Base-by-base conservation (phyloP, 169 alveolate genomes). In the Theileria sp. region DNA sequence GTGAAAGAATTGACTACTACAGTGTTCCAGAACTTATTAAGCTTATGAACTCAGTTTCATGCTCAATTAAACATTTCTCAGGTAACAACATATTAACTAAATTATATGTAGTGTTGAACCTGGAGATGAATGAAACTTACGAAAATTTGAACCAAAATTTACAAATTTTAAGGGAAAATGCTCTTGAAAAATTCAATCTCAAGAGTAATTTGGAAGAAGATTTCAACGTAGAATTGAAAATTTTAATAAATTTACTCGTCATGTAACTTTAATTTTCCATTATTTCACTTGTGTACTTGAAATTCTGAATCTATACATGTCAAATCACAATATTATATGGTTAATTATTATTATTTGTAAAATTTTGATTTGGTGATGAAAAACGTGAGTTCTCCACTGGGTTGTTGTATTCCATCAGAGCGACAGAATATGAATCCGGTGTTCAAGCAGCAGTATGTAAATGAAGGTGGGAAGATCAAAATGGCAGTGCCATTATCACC, bases 401-500 rank as follows among this genome's bases (percentile, higher is more conserved):
- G 89, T 12, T 83, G 89, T 81, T 83, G 89, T 66, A 83, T 50
- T 2, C 82, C 82, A 25, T 44, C 70, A 10, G 81, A 77, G 23
- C 25, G 80, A 17, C 74, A 51, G 61, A 69, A 25, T 34, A 44
- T 36, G 25, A 32, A 77, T 15, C 89, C 89, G 5, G 86, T 83
- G 5, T 83, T 83, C 36, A 83, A 73, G 54, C 89, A 83, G 50
- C 89, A 83, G 54, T 83, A 67, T 65, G 56, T 83, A 51, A 83
- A 36, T 36, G 86, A 83, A 2, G 72, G 72, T 34, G 89, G 89
- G 23, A 56, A 77, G 44, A 77, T 83, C 50, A 83, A 77, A 44
- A 61, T 83, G 62, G 66, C 83, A 28, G 72, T 83, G 86, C 89
- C 89, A 21, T 49, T 77, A 32, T 83, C 89, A 76, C 89, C 89